Conservation (phyloP, 441 rosid species). For the Viola pubescens region DNA sequence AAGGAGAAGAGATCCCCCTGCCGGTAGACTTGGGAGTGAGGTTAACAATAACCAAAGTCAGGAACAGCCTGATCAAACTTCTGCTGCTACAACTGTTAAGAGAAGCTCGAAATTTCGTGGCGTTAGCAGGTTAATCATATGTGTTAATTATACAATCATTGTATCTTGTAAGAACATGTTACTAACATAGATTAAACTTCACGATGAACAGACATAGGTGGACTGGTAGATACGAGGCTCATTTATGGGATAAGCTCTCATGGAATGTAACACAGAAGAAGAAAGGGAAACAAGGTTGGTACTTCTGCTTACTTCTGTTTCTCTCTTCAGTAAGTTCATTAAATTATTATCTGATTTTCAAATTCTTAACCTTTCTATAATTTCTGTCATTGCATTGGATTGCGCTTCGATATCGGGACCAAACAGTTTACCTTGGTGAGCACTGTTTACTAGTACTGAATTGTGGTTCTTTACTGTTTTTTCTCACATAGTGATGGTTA, state of each 20-base stretch:
- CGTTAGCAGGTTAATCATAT: constrained; percentile 41
- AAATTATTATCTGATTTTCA: neutral
- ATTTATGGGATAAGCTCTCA: constrained; percentile 61
- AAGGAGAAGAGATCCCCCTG: constrained; percentile 37
- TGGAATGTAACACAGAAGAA: constrained; percentile 70
- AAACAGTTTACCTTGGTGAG: constrained; percentile 60
- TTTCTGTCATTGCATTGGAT: constrained; percentile 12
- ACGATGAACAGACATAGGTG: constrained; percentile 43
- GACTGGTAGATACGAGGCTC: constrained; percentile 67
- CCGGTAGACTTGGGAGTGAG: constrained; percentile 8
- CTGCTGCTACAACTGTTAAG: constrained; percentile 37
- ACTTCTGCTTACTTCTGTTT: neutral
- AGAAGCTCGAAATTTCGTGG: constrained; percentile 65
- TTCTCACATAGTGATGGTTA: constrained; percentile 4
- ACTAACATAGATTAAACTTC: constrained; percentile 6
- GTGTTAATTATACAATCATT: neutral
- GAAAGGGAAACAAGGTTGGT: constrained; percentile 63
- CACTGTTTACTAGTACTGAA: neutral
- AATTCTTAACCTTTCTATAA: neutral
- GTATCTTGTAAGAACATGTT: neutral
- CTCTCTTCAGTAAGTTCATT: neutral
- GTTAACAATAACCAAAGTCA: constrained; percentile 15
- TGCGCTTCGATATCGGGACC: constrained; percentile 14
- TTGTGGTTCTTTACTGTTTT: neutral
- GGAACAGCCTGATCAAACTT: constrained; percentile 23